Conservation (phyloP, 2,329 filamentous ascomycete species). For the Leptographium galeiforme region DNA sequence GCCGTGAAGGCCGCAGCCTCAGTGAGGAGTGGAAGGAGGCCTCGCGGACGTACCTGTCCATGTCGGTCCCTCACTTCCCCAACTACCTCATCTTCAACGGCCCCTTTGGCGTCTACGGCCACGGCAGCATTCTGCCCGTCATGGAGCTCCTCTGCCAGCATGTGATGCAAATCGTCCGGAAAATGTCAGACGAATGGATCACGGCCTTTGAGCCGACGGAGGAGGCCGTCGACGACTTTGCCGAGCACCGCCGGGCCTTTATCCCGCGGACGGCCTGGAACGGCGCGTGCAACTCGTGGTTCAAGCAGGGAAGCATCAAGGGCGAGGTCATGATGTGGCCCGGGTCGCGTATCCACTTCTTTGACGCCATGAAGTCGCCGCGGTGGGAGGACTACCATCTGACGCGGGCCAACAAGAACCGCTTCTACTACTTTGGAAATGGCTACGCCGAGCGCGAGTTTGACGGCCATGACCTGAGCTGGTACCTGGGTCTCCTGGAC, state of each 20-base stretch:
- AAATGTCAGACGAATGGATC: slow-evolving; percentile 4
- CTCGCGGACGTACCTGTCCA: slow-evolving; percentile 34
- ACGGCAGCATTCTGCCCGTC: slow-evolving; percentile 35
- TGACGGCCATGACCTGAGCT: slow-evolving; percentile 22
- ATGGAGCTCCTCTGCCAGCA: slow-evolving; percentile 32
- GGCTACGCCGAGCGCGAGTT: slow-evolving; percentile 33
- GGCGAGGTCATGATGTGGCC: slow-evolving; percentile 35
- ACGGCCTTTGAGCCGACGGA: slow-evolving; percentile 26
- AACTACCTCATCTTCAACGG: slow-evolving; percentile 44
- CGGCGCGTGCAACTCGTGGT: slow-evolving; percentile 34
- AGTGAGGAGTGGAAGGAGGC: slow-evolving; percentile 32
- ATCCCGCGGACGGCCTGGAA: slow-evolving; percentile 39
- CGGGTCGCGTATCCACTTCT: slow-evolving; percentile 34
- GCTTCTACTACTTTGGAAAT: slow-evolving; percentile 37
- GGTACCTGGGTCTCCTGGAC: slow-evolving; percentile 24
- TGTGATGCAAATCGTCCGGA: slow-evolving; percentile 32
- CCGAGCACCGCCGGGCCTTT: slow-evolving; percentile 30
- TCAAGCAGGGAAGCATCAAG: slow-evolving; percentile 28
- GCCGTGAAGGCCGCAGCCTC: slow-evolving; percentile 30
- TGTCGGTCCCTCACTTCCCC: slow-evolving; percentile 33
- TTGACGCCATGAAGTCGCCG: slow-evolving; percentile 34
- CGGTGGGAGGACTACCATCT: slow-evolving; percentile 37
- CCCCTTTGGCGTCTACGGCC: slow-evolving; percentile 33
- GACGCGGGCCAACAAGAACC: slow-evolving; percentile 20
- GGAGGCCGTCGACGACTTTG: slow-evolving; percentile 33